Evolutionary conservation across 2,329 filamentous ascomycete genomes (phyloP).

Genomic region (Pseudohalonectria lignicola): DNA sequence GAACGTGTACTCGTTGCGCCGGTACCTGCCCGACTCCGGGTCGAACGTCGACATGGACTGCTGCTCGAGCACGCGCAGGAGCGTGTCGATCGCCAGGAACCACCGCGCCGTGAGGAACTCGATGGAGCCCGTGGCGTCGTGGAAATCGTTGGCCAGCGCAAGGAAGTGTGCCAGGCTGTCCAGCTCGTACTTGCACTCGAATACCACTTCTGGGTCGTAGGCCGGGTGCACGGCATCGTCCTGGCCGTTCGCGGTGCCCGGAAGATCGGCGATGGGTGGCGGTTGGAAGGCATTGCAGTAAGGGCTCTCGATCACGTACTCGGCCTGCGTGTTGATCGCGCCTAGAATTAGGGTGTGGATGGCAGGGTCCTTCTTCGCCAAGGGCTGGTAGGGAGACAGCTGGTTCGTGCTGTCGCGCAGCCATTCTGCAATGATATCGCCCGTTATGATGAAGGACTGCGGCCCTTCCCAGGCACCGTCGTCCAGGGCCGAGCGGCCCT

Average conservation of each 20-base stretch:
- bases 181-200: conserved; percentile 98
- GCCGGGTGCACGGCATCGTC: conserved; percentile 74
- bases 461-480: conserved; percentile 62
- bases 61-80: conserved; percentile 64
- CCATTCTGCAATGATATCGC: conserved; percentile 91
- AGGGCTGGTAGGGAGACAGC: conserved; percentile 73
- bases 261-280: conserved; percentile 66
- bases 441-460: conserved; percentile 87
- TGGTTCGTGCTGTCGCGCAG: conserved; percentile 87
- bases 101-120: conserved; percentile 72
- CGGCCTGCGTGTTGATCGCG: conserved; percentile 48
- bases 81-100: conserved; percentile 63
- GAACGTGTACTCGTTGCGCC: conserved; percentile 77
- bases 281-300: conserved; percentile 99
- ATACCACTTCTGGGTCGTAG: conserved; percentile 77
- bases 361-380: conserved; percentile 70
- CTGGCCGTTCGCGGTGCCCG: conserved; percentile 65
- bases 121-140: conserved; percentile 65
- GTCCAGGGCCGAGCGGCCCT: conserved; percentile 7
- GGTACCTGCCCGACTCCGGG: conserved; percentile 49
- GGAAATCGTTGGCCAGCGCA: conserved; percentile 74
- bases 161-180: conserved; percentile 92
- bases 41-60: conserved; percentile 79
- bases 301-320: conserved; percentile 87
- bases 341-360: conserved; percentile 44